Evolutionary conservation across 257 asterid species (phyloP), one percentile per base, ranked within the genome.

Genomic region (Solanum neorickii): DNA sequence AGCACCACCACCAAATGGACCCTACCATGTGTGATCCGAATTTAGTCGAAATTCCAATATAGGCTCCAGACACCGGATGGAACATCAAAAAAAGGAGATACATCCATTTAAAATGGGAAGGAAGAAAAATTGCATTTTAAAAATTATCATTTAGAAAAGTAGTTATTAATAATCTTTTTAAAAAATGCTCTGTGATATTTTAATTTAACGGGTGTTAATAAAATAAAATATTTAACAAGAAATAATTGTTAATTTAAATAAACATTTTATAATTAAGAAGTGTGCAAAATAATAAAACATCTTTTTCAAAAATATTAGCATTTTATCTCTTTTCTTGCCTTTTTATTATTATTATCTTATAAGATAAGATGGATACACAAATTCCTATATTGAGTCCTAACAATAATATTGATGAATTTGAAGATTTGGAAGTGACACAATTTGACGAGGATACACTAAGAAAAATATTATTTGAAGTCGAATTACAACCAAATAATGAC

Each of bases 361-460:
- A 15, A 29, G 31, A 65, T 13, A 13, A 86, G 4, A 86, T 86
- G 87, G 87, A 46, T 18, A 21, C 56, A 49, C 39, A 73, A 47
- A 7, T 73, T 56, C 84, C 69, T 9, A 49, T 46, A 11, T 46
- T 59, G 31, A 33, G 20, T 46, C 78, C 46, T 74, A 37, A 1
- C 13, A 37, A 5, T 10, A 16, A 29, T 31, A 37, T 12, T 21
- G 42, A 72, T 86, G 87, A 86, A 25, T 72, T 86, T 86, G 84
- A 86, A 72, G 87, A 77, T 33, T 73, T 86, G 15, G 87, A 86
- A 73, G 72, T 49, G 56, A 86, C 59, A 86, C 73, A 86, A 86
- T 86, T 86, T 86, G 87, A 86, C 49, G 83, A 49, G 73, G 70
- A 72, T 49, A 47, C 59, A 21, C 87, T 86, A 10, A 73, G 83